phyloP scores from a whole-genome alignment of 768 basidiomycete species.

The Dictyophora rubrovolvata region DNA sequence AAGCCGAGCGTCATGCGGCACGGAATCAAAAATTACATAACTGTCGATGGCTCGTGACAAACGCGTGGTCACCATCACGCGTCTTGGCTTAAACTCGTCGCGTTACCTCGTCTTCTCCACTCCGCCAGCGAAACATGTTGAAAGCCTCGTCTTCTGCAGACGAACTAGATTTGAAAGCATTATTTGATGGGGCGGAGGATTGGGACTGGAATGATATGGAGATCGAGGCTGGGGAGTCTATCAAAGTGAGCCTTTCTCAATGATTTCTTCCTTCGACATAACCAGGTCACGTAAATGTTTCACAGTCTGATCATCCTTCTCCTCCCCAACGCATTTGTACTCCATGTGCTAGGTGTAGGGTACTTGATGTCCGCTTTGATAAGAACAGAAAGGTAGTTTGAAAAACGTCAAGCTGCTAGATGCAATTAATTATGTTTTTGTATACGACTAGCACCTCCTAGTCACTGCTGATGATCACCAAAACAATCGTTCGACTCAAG shows the following conservation, averaged over 20 bases:
- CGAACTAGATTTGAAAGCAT: slow-evolving; percentile 33
- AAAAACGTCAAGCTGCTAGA: no score
- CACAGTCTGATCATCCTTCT: neutral
- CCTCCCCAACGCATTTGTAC: slow-evolving; percentile 20
- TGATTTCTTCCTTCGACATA: neutral
- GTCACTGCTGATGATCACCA: slow-evolving; percentile 34
- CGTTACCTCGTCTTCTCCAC: neutral
- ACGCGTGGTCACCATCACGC: neutral
- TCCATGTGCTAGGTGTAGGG: slow-evolving; percentile 45
- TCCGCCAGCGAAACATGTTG: neutral
- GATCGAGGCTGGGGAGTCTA: slow-evolving; percentile 39
- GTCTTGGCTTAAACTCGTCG: neutral
- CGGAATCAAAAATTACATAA: neutral
- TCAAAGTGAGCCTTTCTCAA: slow-evolving; percentile 21
- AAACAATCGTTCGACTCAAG: slow-evolving; percentile 24
- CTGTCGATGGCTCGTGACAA: neutral
- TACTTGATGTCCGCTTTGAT: slow-evolving; percentile 30
- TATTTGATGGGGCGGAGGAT: slow-evolving; percentile 57
- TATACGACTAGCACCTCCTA: slow-evolving; percentile 33
- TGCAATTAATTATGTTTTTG: no score
- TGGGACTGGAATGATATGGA: slow-evolving; percentile 62
- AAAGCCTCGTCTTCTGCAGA: no score
- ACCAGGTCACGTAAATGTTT: neutral
- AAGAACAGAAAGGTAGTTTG: slow-evolving; percentile 31
- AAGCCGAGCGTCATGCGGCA: no score